Percentiles rank a stretch among this genome's conserved stretches.
These are phyloP conservation scores for Fusarium xyrophilum DNA, from an alignment of 2,329 filamentous ascomycete genomes.

Conservation along the genomic window DNA sequence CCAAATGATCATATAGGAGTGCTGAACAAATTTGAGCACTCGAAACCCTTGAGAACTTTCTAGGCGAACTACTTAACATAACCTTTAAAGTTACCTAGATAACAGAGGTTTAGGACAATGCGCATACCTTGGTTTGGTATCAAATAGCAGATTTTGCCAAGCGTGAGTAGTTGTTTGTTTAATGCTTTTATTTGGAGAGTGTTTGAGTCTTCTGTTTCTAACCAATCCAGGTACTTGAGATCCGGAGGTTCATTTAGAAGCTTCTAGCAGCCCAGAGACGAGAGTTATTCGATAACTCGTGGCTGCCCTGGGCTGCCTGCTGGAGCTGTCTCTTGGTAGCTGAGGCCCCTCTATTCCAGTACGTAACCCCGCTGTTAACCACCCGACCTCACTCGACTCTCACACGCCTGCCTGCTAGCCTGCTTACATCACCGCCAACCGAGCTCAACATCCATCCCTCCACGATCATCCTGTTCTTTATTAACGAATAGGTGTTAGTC, in stretches of 20 bases:
- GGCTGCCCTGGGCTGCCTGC: constrained; percentile 14
- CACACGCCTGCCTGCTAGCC: background rate
- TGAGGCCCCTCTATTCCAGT: background rate
- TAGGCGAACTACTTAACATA: background rate
- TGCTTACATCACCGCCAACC: constrained; percentile 33
- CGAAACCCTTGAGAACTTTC: background rate
- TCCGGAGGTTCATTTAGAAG: background rate
- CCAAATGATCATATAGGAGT: background rate
- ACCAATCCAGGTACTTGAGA: background rate
- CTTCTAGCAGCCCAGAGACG: constrained; percentile 5
- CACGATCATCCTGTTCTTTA: constrained; percentile 8
- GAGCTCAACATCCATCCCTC: constrained; percentile 19
- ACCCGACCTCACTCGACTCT: background rate
- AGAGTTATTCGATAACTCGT: background rate
- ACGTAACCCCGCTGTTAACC: constrained; percentile 23
- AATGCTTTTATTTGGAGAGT: background rate
- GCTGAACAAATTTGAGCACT: too few species aligned
- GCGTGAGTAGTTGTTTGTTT: background rate
- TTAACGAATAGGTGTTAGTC: background rate
- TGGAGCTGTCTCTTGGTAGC: background rate
- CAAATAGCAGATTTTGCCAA: background rate
- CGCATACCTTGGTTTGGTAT: background rate
- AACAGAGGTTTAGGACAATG: background rate
- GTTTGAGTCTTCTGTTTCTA: background rate
- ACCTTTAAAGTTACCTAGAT: background rate